These are phyloP conservation scores for Cladobotryum mycophilum DNA, from an alignment of 2,329 filamentous ascomycete species.

Conservation along the genomic window DNA sequence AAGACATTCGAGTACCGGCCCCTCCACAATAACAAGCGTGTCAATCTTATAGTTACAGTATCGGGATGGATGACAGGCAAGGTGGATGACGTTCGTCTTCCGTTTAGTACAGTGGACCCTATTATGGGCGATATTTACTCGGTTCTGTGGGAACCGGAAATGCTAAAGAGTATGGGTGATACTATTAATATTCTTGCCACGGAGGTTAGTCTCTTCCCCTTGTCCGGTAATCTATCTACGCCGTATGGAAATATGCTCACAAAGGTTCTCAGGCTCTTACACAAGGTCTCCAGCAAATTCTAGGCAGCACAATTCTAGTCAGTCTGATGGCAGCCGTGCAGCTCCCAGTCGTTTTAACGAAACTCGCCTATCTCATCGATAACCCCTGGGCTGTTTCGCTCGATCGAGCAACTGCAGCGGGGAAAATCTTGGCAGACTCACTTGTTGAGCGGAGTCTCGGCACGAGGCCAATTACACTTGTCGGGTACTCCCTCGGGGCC, in stretches of 20 bases:
- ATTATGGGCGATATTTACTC: constrained; percentile 99
- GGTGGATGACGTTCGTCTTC: constrained; percentile 89
- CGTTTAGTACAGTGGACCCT: constrained; percentile 92
- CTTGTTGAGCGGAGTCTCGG: constrained; percentile 87
- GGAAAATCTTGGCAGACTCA: constrained; percentile 89
- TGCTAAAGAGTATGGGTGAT: constrained; percentile 95
- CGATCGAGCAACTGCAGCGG: constrained; percentile 79
- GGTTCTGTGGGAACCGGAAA: constrained; percentile 94
- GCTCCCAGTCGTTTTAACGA: constrained; percentile 85
- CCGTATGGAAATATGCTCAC: not conserved
- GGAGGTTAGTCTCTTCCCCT: constrained; percentile 58
- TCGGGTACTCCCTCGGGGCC: constrained; percentile 89
- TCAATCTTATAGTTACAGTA: constrained; percentile 91
- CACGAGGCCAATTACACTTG: constrained; percentile 82
- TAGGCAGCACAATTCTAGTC: constrained; percentile 83
- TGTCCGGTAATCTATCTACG: not conserved
- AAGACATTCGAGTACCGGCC: constrained; percentile 96
- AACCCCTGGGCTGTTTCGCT: constrained; percentile 98
- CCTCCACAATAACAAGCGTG: constrained; percentile 94
- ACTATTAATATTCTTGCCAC: constrained; percentile 98
- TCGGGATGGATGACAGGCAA: constrained; percentile 99
- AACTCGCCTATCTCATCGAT: constrained; percentile 92
- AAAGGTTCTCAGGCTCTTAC: constrained; percentile 65
- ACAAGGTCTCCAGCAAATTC: constrained; percentile 89
- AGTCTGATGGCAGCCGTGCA: constrained; percentile 89